These are phyloP conservation scores for Chlorophyllum brunneum DNA, from an alignment of 768 basidiomycete species.

Conservation along the genomic window DNA sequence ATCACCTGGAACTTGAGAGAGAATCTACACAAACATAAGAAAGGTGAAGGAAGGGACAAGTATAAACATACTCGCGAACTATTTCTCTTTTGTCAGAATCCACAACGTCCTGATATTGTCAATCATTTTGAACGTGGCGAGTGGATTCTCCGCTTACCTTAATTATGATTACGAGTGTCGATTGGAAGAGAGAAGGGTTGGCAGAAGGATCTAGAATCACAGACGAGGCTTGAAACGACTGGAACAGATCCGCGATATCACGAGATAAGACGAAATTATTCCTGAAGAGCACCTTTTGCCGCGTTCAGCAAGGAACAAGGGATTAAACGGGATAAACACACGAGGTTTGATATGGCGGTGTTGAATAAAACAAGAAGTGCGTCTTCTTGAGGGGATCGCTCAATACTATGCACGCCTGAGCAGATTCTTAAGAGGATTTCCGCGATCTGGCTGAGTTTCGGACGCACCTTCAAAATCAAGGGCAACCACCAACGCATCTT, in stretches of 20 bases:
- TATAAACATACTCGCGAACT: constrained; percentile 44
- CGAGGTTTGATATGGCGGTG: constrained; percentile 61
- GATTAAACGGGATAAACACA: constrained; percentile 22
- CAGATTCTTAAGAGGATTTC: neutral
- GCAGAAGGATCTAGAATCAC: constrained; percentile 53
- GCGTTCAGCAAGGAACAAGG: too few relatives aligned
- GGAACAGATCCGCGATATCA: constrained; percentile 58
- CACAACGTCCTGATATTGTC: constrained; percentile 61
- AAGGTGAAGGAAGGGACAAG: neutral
- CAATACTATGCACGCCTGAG: constrained; percentile 58
- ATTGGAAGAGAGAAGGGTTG: constrained; percentile 57
- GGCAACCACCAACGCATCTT: constrained; percentile 49
- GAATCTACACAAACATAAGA: constrained; percentile 37
- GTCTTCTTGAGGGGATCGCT: constrained; percentile 61
- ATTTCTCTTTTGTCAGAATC: constrained; percentile 60
- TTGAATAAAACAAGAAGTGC: constrained; percentile 62
- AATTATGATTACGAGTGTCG: constrained; percentile 58
- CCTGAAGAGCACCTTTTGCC: constrained; percentile 65
- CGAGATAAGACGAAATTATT: constrained; percentile 63
- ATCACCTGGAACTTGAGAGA: constrained; percentile 46
- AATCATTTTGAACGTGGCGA: neutral
- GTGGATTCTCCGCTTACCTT: constrained; percentile 36
- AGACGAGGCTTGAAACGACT: constrained; percentile 56
- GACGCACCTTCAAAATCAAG: constrained; percentile 61
- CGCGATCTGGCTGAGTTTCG: too few relatives aligned